Evolutionary conservation across 768 basidiomycete species (phyloP).

Genomic region (Boletus sensibilis): DNA sequence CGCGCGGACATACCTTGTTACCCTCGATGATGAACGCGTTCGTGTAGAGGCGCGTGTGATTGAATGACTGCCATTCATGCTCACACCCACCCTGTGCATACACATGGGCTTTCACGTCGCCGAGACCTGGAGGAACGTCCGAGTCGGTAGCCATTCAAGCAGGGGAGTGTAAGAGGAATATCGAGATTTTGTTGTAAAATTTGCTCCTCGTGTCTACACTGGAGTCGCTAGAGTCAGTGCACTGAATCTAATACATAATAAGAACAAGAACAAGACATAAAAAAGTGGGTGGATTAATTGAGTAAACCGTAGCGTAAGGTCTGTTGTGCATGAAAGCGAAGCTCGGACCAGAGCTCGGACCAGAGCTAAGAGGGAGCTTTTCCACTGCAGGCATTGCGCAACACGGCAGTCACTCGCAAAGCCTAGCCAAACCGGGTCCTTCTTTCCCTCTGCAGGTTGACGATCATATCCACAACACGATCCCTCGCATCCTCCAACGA

Average conservation of each 20-base stretch:
- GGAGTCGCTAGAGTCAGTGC: neutral
- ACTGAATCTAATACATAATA: conserved; percentile 15
- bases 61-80: conserved; percentile 47
- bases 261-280: neutral
- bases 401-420: neutral
- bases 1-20: conserved; percentile 38
- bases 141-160: conserved; percentile 11
- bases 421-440: conserved; percentile 17
- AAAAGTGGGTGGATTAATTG: neutral
- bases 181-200: neutral
- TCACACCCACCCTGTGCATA: conserved; percentile 41
- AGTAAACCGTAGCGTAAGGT: neutral
- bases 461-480: conserved; percentile 70
- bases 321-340: neutral
- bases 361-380: neutral
- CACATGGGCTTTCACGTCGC: conserved; percentile 22
- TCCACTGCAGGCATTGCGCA: neutral
- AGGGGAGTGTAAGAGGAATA: neutral
- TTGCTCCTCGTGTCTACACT: neutral
- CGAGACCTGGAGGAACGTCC: conserved; percentile 44
- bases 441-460: conserved; percentile 35
- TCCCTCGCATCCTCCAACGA: conserved; percentile 73
- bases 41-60: conserved; percentile 52
- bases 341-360: neutral
- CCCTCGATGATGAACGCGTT: conserved; percentile 66